A percentile compares a stretch with the other conserved stretches of the same genome.
phyloP scores from a whole-genome alignment of 2,329 filamentous ascomycete genomes.

The Diaporthe longicolla region DNA sequence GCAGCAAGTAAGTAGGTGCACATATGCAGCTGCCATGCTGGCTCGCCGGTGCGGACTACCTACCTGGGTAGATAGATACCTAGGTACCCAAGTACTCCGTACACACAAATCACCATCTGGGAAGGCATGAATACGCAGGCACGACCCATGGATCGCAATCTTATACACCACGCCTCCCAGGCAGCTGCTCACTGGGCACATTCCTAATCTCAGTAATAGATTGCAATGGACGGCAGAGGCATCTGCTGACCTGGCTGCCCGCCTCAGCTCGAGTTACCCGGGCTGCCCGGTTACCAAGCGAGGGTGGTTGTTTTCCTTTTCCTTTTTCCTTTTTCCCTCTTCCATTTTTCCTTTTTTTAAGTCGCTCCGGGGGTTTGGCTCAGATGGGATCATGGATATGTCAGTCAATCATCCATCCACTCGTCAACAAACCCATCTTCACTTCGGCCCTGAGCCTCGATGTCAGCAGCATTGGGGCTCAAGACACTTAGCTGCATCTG shows the following conservation, averaged over 20 bases:
- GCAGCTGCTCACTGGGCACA: not conserved
- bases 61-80: not conserved
- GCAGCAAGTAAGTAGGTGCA: not conserved
- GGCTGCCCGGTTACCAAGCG: too few relatives aligned
- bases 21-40: conserved; percentile 5
- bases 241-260: conserved; percentile 6
- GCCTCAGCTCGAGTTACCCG: not conserved
- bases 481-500: conserved; percentile 27
- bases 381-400: conserved; percentile 25
- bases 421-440: not conserved
- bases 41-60: too few relatives aligned
- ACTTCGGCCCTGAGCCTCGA: conserved; percentile 6
- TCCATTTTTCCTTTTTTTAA: not conserved
- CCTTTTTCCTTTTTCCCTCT: not conserved
- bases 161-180: conserved; percentile 7
- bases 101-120: not conserved
- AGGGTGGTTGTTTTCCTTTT: not conserved
- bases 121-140: conserved; percentile 15
- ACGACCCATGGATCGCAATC: conserved; percentile 31
- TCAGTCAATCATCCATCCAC: conserved; percentile 7
- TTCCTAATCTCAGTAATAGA: not conserved
- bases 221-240: not conserved
- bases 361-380: not conserved
- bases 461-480: conserved; percentile 3
- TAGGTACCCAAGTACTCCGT: not conserved